Percentiles rank a stretch among this genome's conserved stretches.
Evolutionary conservation across 1,284 basidiomycete species (phyloP).

Genomic region (Pisolithus thermaeus): DNA sequence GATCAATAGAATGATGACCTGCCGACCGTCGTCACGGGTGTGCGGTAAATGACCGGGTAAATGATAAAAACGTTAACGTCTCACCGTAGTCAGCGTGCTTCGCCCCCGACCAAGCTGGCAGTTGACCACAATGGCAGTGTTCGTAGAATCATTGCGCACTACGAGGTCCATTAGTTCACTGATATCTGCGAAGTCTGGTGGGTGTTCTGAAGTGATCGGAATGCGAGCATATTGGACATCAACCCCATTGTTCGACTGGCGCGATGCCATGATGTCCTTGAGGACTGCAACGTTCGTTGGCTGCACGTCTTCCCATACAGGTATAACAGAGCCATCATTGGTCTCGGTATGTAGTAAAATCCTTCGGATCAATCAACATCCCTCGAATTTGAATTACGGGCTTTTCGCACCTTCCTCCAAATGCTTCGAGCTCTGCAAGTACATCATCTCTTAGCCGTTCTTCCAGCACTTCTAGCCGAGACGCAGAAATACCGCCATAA

Average conservation of each 20-base stretch:
- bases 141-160: conserved; percentile 63
- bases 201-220: conserved; percentile 83
- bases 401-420: conserved; percentile 66
- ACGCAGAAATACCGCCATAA: conserved; percentile 88
- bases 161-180: conserved; percentile 81
- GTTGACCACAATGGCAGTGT: conserved; percentile 88
- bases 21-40: neutral
- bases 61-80: conserved; percentile 17
- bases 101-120: conserved; percentile 96
- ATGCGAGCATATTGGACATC: conserved; percentile 80
- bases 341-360: conserved; percentile 90
- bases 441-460: conserved; percentile 91
- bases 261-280: conserved; percentile 83
- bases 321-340: conserved; percentile 83
- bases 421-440: conserved; percentile 72
- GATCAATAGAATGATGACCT: conserved; percentile 84
- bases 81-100: conserved; percentile 82
- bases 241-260: conserved; percentile 40
- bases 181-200: conserved; percentile 66
- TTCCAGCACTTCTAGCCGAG: conserved; percentile 84
- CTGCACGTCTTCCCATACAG: conserved; percentile 91
- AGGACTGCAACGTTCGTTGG: conserved; percentile 78
- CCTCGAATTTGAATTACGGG: neutral
- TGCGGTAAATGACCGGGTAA: conserved; percentile 7
- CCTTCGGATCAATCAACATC: conserved; percentile 20